A percentile compares a stretch with the other conserved stretches of the same genome.
Evolutionary conservation across 2,329 filamentous ascomycete species (phyloP).

Genomic region (Aspergillus proliferans): DNA sequence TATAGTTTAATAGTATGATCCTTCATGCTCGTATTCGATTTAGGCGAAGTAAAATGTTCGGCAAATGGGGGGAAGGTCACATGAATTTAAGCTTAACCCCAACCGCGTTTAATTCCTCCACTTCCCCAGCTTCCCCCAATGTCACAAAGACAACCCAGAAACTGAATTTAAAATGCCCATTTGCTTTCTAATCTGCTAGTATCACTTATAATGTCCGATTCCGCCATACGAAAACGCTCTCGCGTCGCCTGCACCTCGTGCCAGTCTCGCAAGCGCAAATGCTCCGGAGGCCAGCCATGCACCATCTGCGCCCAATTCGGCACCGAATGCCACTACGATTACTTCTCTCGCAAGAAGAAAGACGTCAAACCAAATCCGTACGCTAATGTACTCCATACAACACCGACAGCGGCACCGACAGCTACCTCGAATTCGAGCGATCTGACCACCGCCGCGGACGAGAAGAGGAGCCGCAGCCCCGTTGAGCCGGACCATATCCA

Average conservation of each 20-base stretch:
- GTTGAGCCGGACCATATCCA: conserved; percentile 17
- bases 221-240: conserved; percentile 33
- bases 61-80: not conserved
- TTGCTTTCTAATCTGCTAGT: not conserved
- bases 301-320: conserved; percentile 50
- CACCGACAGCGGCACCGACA: not conserved
- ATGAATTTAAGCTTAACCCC: not conserved
- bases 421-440: not conserved
- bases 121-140: not conserved
- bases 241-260: conserved; percentile 47
- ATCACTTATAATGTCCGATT: conserved; percentile 19
- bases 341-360: conserved; percentile 26
- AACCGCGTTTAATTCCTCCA: not conserved
- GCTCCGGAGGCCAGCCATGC: conserved; percentile 50
- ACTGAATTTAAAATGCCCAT: not conserved
- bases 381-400: conserved; percentile 6
- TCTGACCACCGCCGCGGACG: not conserved
- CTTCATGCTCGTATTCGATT: too few species aligned
- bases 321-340: conserved; percentile 47
- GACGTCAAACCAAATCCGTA: conserved; percentile 17
- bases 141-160: not conserved
- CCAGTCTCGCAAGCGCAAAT: conserved; percentile 52
- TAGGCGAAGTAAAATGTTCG: not conserved
- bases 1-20: too few species aligned
- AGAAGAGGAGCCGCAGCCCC: conserved; percentile 3